A percentile compares a stretch with the other conserved stretches of the same genome.
phyloP scores from a whole-genome alignment of 805 yeast species.

The Teunomyces tritomae region DNA sequence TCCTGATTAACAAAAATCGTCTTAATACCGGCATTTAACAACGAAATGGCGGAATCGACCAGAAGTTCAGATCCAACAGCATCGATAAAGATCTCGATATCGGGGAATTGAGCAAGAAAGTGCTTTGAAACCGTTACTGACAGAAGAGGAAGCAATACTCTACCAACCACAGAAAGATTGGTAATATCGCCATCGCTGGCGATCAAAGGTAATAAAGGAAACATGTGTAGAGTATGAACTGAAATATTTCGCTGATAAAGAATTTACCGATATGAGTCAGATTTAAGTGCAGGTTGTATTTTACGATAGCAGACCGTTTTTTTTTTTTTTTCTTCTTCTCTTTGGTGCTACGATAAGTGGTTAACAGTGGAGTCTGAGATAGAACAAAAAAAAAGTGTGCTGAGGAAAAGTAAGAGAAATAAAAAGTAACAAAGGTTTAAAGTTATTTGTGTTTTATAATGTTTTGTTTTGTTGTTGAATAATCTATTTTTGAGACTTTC shows the following conservation, averaged over 20 bases:
- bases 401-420: no score
- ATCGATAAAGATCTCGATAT: slow-evolving; percentile 31
- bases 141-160: slow-evolving; percentile 27
- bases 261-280: background rate
- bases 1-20: slow-evolving; percentile 39
- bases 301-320: background rate
- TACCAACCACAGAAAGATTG: slow-evolving; percentile 33
- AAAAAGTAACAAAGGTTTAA: no score
- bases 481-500: no score
- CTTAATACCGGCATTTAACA: slow-evolving; percentile 62
- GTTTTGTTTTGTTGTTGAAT: no score
- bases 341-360: no score
- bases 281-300: background rate
- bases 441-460: no score
- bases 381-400: background rate
- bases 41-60: slow-evolving; percentile 38
- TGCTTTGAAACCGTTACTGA: slow-evolving; percentile 29
- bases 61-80: slow-evolving; percentile 23
- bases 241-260: background rate
- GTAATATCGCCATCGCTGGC: slow-evolving; percentile 18
- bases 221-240: slow-evolving; percentile 20
- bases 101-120: slow-evolving; percentile 31
- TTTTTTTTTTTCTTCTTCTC: background rate
- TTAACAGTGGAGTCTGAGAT: background rate
- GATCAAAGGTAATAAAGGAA: slow-evolving; percentile 39